Conservation (phyloP, 768 basidiomycete genomes). For the Kwoniella europaea region DNA sequence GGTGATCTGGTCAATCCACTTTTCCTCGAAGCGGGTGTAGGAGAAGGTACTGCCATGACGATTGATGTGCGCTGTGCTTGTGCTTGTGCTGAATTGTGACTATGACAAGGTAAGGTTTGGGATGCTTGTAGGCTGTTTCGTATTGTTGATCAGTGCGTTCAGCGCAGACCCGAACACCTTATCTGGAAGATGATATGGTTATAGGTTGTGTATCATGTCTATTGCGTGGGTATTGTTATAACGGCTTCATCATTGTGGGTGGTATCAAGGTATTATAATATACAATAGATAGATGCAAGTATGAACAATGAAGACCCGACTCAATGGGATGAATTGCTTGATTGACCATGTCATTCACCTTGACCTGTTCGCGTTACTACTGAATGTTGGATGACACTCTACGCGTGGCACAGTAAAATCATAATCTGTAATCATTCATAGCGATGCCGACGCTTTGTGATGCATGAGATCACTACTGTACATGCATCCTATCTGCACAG, state of each 20-base stretch:
- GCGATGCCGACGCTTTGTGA: not conserved
- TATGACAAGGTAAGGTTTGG: not conserved
- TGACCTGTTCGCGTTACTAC: not conserved
- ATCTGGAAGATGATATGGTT: too few relatives aligned
- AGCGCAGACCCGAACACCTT: too few relatives aligned
- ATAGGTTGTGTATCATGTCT: too few relatives aligned
- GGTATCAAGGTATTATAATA: not conserved
- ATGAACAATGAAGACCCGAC: not conserved
- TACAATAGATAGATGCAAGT: not conserved
- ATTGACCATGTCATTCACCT: not conserved
- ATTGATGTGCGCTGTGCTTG: not conserved
- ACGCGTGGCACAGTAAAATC: constrained; percentile 4
- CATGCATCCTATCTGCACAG: not conserved
- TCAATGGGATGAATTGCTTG: too few relatives aligned
- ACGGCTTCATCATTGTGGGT: not conserved
- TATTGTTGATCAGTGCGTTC: constrained; percentile 4
- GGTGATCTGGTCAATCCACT: constrained; percentile 21
- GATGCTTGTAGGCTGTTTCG: not conserved
- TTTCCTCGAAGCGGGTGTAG: not conserved
- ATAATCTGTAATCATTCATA: not conserved
- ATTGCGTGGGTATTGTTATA: too few relatives aligned
- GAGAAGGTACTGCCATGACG: constrained; percentile 5
- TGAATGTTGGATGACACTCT: too few relatives aligned
- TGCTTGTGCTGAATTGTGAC: not conserved
- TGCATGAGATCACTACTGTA: not conserved